phyloP scores from a whole-genome alignment of 352 stramenopile species.

The Phytophthora fragariae region DNA sequence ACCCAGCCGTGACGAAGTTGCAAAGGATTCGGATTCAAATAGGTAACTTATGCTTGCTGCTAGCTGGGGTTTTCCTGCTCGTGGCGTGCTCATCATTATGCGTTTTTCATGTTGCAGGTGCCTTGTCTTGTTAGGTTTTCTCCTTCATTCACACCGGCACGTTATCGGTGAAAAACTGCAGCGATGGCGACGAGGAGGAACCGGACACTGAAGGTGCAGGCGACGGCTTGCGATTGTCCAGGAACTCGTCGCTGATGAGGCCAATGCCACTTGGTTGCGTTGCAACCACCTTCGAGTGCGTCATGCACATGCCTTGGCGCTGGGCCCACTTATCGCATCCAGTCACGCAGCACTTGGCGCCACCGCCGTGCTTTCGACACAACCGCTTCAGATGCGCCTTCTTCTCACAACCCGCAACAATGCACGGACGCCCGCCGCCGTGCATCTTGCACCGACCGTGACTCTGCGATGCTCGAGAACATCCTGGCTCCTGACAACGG shows the following conservation, averaged over 20 bases:
- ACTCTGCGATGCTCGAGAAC: conserved; percentile 70
- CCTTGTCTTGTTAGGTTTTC: neutral
- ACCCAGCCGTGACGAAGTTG: neutral
- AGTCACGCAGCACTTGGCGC: conserved; percentile 70
- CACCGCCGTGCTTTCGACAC: conserved; percentile 85
- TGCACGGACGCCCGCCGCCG: conserved; percentile 58
- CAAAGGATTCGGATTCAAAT: neutral
- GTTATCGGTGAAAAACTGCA: conserved; percentile 24
- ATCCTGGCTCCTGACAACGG: conserved; percentile 69
- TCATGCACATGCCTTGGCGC: conserved; percentile 87
- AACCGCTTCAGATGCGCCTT: conserved; percentile 85
- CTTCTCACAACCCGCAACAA: conserved; percentile 80
- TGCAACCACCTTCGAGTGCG: conserved; percentile 64
- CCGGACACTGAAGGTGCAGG: conserved; percentile 3
- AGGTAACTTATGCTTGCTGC: neutral
- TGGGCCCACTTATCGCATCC: conserved; percentile 89
- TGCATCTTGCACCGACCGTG: conserved; percentile 77
- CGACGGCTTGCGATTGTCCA: conserved; percentile 1
- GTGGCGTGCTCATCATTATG: neutral
- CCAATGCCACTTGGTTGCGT: conserved; percentile 14
- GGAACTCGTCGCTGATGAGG: neutral
- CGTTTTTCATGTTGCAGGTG: neutral
- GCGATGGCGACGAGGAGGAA: conserved; percentile 22
- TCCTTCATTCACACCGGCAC: neutral
- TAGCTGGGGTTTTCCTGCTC: neutral